Conservation (phyloP, 768 basidiomycete genomes). For the Asterophora lycoperdoides region DNA sequence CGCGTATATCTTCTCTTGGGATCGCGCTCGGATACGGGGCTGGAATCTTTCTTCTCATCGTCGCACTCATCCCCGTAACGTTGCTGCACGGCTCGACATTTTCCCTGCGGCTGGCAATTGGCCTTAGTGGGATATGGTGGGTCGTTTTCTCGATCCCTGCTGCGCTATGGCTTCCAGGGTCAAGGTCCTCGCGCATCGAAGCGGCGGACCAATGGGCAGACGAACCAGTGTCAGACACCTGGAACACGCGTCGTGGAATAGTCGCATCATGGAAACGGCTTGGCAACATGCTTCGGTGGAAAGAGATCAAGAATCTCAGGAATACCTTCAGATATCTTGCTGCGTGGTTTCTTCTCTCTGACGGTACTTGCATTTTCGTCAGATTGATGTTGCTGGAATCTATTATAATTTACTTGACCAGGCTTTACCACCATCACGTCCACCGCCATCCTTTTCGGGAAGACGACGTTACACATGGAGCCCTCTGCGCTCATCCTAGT, state of each 20-base stretch:
- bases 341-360: slow-evolving; percentile 93
- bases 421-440: slow-evolving; percentile 92
- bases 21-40: slow-evolving; percentile 85
- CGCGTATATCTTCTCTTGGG: slow-evolving; percentile 79
- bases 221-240: slow-evolving; percentile 24
- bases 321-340: slow-evolving; percentile 88
- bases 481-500: slow-evolving; percentile 75
- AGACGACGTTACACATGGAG: slow-evolving; percentile 80
- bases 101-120: slow-evolving; percentile 78
- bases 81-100: slow-evolving; percentile 70
- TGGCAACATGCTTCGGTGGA: slow-evolving; percentile 67
- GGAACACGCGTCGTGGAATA: slow-evolving; percentile 52
- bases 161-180: slow-evolving; percentile 64
- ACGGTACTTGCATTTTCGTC: slow-evolving; percentile 49
- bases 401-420: slow-evolving; percentile 21
- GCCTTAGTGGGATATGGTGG: slow-evolving; percentile 88
- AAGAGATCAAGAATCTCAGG: slow-evolving; percentile 66
- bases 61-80: slow-evolving; percentile 76
- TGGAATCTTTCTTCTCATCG: slow-evolving; percentile 72
- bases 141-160: slow-evolving; percentile 76
- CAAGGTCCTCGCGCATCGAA: slow-evolving; percentile 5
- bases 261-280: slow-evolving; percentile 71
- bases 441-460: slow-evolving; percentile 88
- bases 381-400: too few relatives aligned
- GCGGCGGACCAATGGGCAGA: slow-evolving; percentile 11